Evolutionary conservation across 208 protist genomes (phyloP).

Genomic region (Leishmania mexicana): DNA sequence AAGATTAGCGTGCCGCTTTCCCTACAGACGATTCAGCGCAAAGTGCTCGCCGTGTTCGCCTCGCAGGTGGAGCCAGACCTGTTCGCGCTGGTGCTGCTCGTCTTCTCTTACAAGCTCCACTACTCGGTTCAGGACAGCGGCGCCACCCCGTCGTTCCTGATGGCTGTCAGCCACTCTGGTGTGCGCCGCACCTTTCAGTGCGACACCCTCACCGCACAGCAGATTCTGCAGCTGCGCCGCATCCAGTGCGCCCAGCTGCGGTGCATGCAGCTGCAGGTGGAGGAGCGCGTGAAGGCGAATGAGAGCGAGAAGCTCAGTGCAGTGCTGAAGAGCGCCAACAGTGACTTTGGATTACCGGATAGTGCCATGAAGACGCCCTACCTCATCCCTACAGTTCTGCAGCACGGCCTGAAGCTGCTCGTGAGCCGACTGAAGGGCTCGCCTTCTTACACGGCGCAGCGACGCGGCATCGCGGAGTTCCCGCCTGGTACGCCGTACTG

Average conservation of each 20-base stretch:
- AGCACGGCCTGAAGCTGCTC: conserved; percentile 45
- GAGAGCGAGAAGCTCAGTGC: conserved; percentile 45
- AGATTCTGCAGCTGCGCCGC: conserved; percentile 74
- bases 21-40: conserved; percentile 60
- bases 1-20: conserved; percentile 69
- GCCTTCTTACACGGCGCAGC: conserved; percentile 11
- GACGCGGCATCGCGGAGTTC: conserved; percentile 10
- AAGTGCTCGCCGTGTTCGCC: conserved; percentile 64
- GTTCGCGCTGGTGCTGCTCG: conserved; percentile 67
- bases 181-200: conserved; percentile 48
- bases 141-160: conserved; percentile 21
- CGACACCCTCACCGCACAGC: conserved; percentile 58
- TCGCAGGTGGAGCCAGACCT: conserved; percentile 55
- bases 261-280: conserved; percentile 60
- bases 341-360: conserved; percentile 74
- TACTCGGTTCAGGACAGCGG: conserved; percentile 34
- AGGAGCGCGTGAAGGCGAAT: conserved; percentile 34
- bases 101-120: conserved; percentile 54
- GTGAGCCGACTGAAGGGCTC: conserved; percentile 42
- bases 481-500: conserved; percentile 33
- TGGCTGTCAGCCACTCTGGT: conserved; percentile 51
- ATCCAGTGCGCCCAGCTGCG: conserved; percentile 68
- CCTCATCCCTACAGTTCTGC: conserved; percentile 52
- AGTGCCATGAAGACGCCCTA: conserved; percentile 36
- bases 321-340: conserved; percentile 32